phyloP scores from a whole-genome alignment of 768 basidiomycete genomes.

The Strobilomyces dryophilus region DNA sequence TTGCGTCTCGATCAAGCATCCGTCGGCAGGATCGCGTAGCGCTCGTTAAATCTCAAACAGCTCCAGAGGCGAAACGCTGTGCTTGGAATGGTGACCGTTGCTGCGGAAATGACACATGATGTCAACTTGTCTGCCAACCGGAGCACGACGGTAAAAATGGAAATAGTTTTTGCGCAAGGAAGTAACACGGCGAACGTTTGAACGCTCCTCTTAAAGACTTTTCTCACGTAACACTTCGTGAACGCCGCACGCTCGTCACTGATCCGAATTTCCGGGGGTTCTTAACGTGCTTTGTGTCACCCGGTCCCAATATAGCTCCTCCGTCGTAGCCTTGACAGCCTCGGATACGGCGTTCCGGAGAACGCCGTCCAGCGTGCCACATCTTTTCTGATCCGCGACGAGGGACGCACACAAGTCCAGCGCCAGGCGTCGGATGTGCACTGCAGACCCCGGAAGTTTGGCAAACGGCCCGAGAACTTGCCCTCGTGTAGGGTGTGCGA shows the following conservation, averaged over 20 bases:
- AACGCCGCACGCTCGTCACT: neutral
- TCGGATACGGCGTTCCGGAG: conserved; percentile 22
- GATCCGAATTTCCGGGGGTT: neutral
- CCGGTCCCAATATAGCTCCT: conserved; percentile 30
- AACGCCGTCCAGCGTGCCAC: conserved; percentile 11
- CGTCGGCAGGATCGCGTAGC: too few species aligned
- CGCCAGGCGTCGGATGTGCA: conserved; percentile 49
- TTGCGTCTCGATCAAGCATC: neutral
- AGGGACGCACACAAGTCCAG: conserved; percentile 55
- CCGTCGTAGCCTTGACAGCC: conserved; percentile 27
- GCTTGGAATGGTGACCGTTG: conserved; percentile 7
- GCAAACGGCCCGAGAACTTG: conserved; percentile 71
- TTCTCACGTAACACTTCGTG: too few species aligned
- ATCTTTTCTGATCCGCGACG: conserved; percentile 11
- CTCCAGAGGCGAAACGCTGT: neutral
- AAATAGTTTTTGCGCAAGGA: neutral
- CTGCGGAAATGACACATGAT: conserved; percentile 4
- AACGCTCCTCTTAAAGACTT: neutral
- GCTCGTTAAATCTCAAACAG: neutral
- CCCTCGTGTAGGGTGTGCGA: conserved; percentile 74
- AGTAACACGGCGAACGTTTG: conserved; percentile 1
- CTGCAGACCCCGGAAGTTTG: conserved; percentile 46
- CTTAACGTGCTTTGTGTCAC: conserved; percentile 23
- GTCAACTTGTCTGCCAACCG: conserved; percentile 6
- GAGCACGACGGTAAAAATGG: conserved; percentile 6